phyloP scores from a whole-genome alignment of 768 basidiomycete genomes.

The Xanthoconium purpureum region DNA sequence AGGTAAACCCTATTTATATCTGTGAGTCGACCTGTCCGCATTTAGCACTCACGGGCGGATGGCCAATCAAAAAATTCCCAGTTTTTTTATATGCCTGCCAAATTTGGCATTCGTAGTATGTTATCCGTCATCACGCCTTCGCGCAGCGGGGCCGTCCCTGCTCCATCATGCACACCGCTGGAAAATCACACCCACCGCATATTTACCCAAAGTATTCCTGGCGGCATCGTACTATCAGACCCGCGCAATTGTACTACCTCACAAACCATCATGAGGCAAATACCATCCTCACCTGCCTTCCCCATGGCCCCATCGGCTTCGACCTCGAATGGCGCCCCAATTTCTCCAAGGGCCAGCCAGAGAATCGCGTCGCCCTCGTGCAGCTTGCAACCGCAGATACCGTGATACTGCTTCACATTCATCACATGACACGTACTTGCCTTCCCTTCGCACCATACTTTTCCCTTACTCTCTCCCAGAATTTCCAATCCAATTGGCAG shows the following conservation, averaged over 20 bases:
- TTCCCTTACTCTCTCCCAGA: conserved; percentile 33
- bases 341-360: conserved; percentile 46
- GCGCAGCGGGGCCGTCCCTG: conserved; percentile 2
- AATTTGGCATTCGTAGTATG: conserved; percentile 13
- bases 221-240: conserved; percentile 8
- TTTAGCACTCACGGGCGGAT: conserved; percentile 8
- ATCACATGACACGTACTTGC: conserved; percentile 47
- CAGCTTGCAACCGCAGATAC: conserved; percentile 59
- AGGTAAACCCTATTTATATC: conserved; percentile 32
- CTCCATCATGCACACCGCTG: conserved; percentile 6
- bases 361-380: conserved; percentile 71
- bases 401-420: conserved; percentile 65
- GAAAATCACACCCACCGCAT: not conserved
- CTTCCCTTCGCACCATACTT: not conserved
- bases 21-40: conserved; percentile 4
- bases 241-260: conserved; percentile 27
- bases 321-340: conserved; percentile 81
- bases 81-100: not conserved
- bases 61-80: conserved; percentile 24
- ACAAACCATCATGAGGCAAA: conserved; percentile 34
- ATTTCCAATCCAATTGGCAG: conserved; percentile 50
- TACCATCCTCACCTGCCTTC: conserved; percentile 15
- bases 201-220: conserved; percentile 18
- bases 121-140: not conserved
- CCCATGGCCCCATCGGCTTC: conserved; percentile 48